A percentile compares a stretch with the other conserved stretches of the same genome.
These are phyloP conservation scores for Debaryomyces coudertii DNA, from an alignment of 1,139 yeast genomes.

Conservation along the genomic window DNA sequence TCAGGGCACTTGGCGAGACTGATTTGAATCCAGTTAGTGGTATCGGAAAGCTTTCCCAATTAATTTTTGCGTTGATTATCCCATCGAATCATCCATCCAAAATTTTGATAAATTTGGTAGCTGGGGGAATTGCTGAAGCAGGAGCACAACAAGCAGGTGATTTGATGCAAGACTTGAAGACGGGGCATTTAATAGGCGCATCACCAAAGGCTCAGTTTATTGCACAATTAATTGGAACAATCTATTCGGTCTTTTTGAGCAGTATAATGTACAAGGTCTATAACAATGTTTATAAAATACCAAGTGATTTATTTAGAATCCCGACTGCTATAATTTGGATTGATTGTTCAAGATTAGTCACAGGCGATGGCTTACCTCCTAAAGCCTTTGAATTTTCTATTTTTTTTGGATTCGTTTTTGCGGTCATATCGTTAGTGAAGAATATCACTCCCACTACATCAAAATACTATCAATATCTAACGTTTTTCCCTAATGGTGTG, in stretches of 20 bases:
- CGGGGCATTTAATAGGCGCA: slow-evolving; percentile 91
- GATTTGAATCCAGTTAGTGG: slow-evolving; percentile 97
- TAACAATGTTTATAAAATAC: slow-evolving; percentile 80
- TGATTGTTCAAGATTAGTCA: slow-evolving; percentile 90
- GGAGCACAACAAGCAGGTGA: slow-evolving; percentile 99
- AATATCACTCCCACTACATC: slow-evolving; percentile 50
- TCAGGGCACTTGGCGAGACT: slow-evolving; percentile 93
- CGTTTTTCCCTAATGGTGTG: slow-evolving; percentile 86
- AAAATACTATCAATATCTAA: slow-evolving; percentile 44
- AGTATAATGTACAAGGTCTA: slow-evolving; percentile 82
- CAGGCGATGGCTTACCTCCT: slow-evolving; percentile 89
- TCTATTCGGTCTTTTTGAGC: slow-evolving; percentile 79
- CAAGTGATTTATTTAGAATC: slow-evolving; percentile 76
- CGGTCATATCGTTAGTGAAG: slow-evolving; percentile 64
- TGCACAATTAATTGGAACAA: slow-evolving; percentile 87
- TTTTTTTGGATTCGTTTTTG: slow-evolving; percentile 69
- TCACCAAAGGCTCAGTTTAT: slow-evolving; percentile 89
- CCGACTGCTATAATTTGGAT: slow-evolving; percentile 98
- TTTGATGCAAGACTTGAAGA: slow-evolving; percentile 93
- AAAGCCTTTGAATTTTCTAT: slow-evolving; percentile 69
- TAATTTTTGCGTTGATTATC: slow-evolving; percentile 80
- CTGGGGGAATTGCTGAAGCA: slow-evolving; percentile 97
- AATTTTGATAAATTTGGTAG: slow-evolving; percentile 80
- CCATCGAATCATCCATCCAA: slow-evolving; percentile 79
- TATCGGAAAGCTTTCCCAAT: slow-evolving; percentile 90